These are phyloP conservation scores for Symbiodinium pilosum DNA, from an alignment of 73 alveolate genomes.

Conservation along the genomic window DNA sequence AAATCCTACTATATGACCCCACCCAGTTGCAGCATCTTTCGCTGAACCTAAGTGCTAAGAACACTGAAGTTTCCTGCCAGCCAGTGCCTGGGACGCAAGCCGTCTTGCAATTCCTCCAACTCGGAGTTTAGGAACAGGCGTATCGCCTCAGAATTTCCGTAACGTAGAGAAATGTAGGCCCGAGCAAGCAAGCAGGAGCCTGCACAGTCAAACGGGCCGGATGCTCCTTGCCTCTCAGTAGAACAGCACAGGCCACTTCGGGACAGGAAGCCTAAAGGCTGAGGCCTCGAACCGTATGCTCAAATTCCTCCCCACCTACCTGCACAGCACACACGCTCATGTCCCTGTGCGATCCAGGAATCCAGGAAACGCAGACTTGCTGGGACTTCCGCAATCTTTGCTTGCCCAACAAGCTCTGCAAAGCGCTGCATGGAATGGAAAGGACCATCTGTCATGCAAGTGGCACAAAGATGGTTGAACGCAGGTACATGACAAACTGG, in stretches of 20 bases:
- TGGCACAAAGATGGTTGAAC: background rate
- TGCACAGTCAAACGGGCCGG: slow-evolving; percentile 74
- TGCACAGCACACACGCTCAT: background rate
- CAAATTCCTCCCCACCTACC: slow-evolving; percentile 44
- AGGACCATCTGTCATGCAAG: slow-evolving; percentile 56
- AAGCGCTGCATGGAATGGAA: slow-evolving; percentile 57
- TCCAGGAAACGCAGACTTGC: background rate
- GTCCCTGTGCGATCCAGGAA: background rate
- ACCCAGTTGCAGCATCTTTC: background rate
- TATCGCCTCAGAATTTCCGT: background rate
- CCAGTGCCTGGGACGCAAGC: background rate
- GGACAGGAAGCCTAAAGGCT: background rate
- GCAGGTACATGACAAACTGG: background rate
- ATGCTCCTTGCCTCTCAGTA: background rate
- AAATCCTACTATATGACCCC: too few relatives aligned
- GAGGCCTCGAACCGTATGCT: slow-evolving; percentile 12
- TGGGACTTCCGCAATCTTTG: background rate
- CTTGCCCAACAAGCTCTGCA: slow-evolving; percentile 54
- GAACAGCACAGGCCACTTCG: background rate
- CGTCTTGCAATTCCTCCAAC: slow-evolving; percentile 21
- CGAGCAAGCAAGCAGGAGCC: background rate
- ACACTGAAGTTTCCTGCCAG: background rate
- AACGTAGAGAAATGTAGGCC: background rate
- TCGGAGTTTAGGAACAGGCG: slow-evolving; percentile 74
- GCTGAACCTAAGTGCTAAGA: background rate